phyloP scores from a whole-genome alignment of 257 asterid species.

The Schizonepeta tenuifolia region DNA sequence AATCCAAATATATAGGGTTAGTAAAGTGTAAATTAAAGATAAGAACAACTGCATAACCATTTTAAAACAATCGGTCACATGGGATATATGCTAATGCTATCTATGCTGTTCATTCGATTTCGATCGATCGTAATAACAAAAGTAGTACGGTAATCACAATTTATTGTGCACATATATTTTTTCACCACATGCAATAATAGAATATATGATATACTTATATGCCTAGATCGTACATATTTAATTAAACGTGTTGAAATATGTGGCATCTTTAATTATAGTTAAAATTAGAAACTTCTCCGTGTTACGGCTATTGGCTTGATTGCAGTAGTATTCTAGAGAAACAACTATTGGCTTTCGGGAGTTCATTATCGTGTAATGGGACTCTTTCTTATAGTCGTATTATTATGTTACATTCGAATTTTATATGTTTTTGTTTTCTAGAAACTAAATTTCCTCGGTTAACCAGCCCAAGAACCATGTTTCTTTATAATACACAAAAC shows the following conservation, averaged over 20 bases:
- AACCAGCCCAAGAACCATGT: too few relatives aligned
- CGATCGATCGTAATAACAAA: background rate
- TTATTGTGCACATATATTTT: background rate
- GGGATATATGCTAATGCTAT: too few relatives aligned
- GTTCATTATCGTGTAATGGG: too few relatives aligned
- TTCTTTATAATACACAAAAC: too few relatives aligned
- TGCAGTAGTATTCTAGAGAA: background rate
- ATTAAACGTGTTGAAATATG: constrained; percentile 22
- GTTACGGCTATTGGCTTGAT: constrained; percentile 1
- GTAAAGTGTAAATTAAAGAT: too few relatives aligned
- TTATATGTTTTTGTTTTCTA: too few relatives aligned
- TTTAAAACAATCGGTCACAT: constrained; percentile 15
- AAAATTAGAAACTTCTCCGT: constrained; percentile 16
- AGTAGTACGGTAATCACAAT: too few relatives aligned
- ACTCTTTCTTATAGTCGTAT: too few relatives aligned
- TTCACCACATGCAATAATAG: background rate
- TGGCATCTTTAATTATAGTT: constrained; percentile 18
- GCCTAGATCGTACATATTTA: background rate
- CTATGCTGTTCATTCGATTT: constrained; percentile 1
- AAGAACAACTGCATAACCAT: background rate
- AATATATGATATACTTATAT: background rate
- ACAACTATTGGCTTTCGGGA: too few relatives aligned
- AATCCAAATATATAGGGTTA: too few relatives aligned
- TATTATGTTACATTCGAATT: too few relatives aligned
- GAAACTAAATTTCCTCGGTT: too few relatives aligned